phyloP scores from a whole-genome alignment of 2,329 filamentous ascomycete species.

The Clonostachys chloroleuca region DNA sequence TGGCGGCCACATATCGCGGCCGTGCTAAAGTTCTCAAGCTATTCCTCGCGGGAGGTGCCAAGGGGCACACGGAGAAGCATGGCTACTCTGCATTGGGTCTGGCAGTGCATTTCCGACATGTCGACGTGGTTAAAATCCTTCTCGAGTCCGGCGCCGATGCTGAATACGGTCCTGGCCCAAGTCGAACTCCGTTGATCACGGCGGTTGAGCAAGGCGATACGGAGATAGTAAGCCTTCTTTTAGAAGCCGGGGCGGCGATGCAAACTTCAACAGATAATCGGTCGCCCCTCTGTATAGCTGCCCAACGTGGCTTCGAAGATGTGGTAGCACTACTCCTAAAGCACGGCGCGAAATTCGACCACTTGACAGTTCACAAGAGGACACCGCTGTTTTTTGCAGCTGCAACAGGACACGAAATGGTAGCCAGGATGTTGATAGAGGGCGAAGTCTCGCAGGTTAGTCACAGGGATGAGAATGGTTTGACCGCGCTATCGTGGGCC shows the following conservation, averaged over 20 bases:
- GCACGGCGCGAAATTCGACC: not conserved
- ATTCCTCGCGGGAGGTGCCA: too few relatives aligned
- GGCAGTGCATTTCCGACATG: too few relatives aligned
- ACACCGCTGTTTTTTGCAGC: not conserved
- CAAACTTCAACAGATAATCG: not conserved
- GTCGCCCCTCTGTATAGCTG: not conserved
- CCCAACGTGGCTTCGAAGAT: not conserved
- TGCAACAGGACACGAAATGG: not conserved
- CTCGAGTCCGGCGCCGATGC: too few relatives aligned
- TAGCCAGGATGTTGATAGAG: not conserved
- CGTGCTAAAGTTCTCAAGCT: too few relatives aligned
- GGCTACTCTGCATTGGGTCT: too few relatives aligned
- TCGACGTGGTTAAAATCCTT: too few relatives aligned
- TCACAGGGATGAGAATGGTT: not conserved
- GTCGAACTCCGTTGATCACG: not conserved
- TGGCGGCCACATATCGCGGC: too few relatives aligned
- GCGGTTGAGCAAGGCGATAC: not conserved
- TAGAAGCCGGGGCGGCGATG: not conserved
- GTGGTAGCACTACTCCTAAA: not conserved
- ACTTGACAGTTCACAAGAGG: not conserved
- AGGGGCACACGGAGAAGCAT: too few relatives aligned
- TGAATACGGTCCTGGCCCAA: too few relatives aligned
- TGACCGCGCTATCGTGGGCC: not conserved
- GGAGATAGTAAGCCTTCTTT: not conserved
- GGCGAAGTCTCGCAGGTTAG: not conserved